These are phyloP conservation scores for Trichoderma cornu-damae DNA, from an alignment of 2,329 filamentous ascomycete species.

Conservation along the genomic window DNA sequence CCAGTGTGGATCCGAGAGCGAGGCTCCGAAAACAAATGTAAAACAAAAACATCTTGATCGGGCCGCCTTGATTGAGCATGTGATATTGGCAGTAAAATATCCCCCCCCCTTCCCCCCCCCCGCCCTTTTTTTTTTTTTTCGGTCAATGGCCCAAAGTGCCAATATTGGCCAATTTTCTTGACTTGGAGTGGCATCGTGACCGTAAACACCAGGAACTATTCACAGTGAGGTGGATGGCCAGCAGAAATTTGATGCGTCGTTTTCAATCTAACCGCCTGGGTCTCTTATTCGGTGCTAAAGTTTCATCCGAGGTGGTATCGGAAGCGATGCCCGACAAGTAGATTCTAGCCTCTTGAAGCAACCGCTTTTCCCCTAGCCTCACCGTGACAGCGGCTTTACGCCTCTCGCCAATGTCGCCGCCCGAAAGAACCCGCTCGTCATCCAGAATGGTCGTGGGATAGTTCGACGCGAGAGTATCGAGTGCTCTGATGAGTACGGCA, in stretches of 20 bases:
- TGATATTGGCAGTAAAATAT: neutral
- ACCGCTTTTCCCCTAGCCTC: constrained; percentile 65
- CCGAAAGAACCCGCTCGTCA: constrained; percentile 37
- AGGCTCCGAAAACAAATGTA: neutral
- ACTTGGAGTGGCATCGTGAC: neutral
- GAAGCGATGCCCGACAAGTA: constrained; percentile 25
- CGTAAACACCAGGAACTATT: neutral
- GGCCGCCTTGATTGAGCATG: neutral
- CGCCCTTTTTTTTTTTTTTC: neutral
- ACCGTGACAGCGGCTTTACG: constrained; percentile 60
- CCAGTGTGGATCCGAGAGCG: neutral
- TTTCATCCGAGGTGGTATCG: constrained; percentile 20
- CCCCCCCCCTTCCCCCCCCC: too few relatives aligned
- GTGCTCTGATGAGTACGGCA: constrained; percentile 36
- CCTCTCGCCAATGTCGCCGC: constrained; percentile 31
- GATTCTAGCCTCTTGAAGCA: constrained; percentile 52
- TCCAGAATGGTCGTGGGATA: constrained; percentile 41
- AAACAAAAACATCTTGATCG: neutral
- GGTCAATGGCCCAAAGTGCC: neutral
- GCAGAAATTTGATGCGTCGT: neutral
- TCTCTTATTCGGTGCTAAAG: constrained; percentile 29
- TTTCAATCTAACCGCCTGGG: constrained; percentile 23
- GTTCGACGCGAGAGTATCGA: constrained; percentile 37
- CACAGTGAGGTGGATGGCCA: neutral
- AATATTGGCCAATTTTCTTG: neutral